Percentiles rank a stretch among this genome's conserved stretches.
Evolutionary conservation across 352 stramenopile genomes (phyloP).

Genomic region (Phytophthora sp.): DNA sequence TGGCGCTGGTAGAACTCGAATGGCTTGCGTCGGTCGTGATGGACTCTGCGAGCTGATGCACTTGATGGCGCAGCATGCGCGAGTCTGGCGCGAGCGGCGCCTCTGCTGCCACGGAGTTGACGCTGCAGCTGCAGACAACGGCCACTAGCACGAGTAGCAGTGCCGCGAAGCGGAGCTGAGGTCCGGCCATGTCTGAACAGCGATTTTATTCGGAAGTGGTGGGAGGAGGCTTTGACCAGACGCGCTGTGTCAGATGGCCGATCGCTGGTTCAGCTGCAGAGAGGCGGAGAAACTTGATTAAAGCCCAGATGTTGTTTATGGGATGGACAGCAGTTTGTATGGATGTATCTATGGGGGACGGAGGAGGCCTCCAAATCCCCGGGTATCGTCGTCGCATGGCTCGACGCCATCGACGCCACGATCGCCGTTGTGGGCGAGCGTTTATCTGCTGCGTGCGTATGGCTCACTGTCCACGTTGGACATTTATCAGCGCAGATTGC

Average conservation of each 20-base stretch:
- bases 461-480: constrained; percentile 18
- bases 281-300: no score
- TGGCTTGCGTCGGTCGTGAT: neutral
- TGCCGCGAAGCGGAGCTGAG: constrained; percentile 5
- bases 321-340: constrained; percentile 18
- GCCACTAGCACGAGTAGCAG: constrained; percentile 29
- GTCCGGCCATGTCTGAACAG: constrained; percentile 15
- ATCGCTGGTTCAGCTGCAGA: constrained; percentile 14
- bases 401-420: constrained; percentile 4
- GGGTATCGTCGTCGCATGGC: neutral
- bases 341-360: constrained; percentile 7
- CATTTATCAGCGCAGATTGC: constrained; percentile 8
- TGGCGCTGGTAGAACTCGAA: constrained; percentile 9
- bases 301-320: no score
- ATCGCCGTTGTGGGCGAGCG: constrained; percentile 9
- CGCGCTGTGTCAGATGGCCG: constrained; percentile 9
- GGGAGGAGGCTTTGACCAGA: constrained; percentile 5
- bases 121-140: constrained; percentile 17
- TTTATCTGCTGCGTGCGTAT: constrained; percentile 3
- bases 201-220: constrained; percentile 22
- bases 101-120: constrained; percentile 20
- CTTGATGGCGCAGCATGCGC: constrained; percentile 19
- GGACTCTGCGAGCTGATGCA: constrained; percentile 12
- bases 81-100: neutral
- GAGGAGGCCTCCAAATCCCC: constrained; percentile 7